These are phyloP conservation scores for Chalciporus sphaerocephalus DNA, from an alignment of 768 basidiomycete species.

Conservation along the genomic window DNA sequence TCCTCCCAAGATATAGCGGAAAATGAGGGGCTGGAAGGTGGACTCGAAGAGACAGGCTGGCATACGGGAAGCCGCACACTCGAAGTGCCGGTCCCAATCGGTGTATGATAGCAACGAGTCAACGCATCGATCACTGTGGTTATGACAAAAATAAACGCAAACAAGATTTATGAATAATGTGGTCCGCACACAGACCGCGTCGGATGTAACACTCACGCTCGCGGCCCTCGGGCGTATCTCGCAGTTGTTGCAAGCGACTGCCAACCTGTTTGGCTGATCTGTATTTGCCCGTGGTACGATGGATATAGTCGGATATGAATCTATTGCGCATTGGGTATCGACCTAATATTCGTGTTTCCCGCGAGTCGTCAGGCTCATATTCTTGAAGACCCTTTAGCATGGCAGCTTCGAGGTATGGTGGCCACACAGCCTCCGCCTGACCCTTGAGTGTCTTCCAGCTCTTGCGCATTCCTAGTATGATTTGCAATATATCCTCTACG, in stretches of 20 bases:
- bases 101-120: constrained; percentile 32
- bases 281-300: constrained; percentile 59
- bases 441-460: constrained; percentile 73
- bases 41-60: constrained; percentile 11
- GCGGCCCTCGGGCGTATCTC: constrained; percentile 71
- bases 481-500: constrained; percentile 54
- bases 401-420: constrained; percentile 72
- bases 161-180: constrained; percentile 24
- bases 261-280: constrained; percentile 78
- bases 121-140: constrained; percentile 32
- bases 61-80: constrained; percentile 16
- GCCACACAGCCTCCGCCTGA: constrained; percentile 70
- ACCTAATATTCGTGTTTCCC: constrained; percentile 68
- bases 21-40: constrained; percentile 15
- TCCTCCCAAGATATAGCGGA: constrained; percentile 25
- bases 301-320: constrained; percentile 78
- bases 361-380: constrained; percentile 69
- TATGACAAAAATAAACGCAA: constrained; percentile 31
- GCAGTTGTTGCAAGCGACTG: constrained; percentile 72
- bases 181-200: constrained; percentile 27
- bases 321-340: constrained; percentile 77
- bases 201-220: constrained; percentile 46
- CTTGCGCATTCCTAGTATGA: constrained; percentile 64
- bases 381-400: constrained; percentile 72
- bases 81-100: constrained; percentile 18